phyloP scores from a whole-genome alignment of 257 asterid genomes.

The Gentiana dahurica region DNA sequence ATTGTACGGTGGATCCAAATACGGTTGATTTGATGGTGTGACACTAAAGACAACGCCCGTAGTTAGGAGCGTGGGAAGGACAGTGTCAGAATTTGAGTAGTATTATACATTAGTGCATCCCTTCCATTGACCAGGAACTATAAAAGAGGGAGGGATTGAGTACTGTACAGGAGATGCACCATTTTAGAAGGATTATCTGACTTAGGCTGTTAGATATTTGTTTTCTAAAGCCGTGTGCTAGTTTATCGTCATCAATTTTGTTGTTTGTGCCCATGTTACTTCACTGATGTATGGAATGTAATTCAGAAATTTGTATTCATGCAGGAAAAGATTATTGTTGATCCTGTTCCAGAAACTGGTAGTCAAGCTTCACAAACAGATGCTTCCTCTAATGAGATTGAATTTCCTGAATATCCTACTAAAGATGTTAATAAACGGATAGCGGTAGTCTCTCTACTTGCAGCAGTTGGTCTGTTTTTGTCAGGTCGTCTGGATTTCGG shows the following conservation, averaged over 20 bases:
- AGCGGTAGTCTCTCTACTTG: constrained; percentile 53
- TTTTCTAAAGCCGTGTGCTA: background rate
- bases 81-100: too few species aligned
- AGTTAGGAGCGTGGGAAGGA: too few species aligned
- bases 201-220: too few species aligned
- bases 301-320: background rate
- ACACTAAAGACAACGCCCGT: too few species aligned
- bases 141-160: too few species aligned
- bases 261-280: background rate
- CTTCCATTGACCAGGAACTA: too few species aligned
- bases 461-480: constrained; percentile 64
- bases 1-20: too few species aligned
- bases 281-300: constrained; percentile 2
- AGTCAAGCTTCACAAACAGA: constrained; percentile 13
- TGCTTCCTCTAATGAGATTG: constrained; percentile 31
- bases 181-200: too few species aligned
- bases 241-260: background rate
- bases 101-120: too few species aligned
- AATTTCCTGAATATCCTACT: constrained; percentile 60
- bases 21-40: too few species aligned
- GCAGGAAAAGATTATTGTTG: constrained; percentile 41
- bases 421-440: constrained; percentile 49
- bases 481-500: constrained; percentile 67
- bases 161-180: too few species aligned
- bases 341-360: constrained; percentile 26